Percentiles rank a stretch among this genome's conserved stretches.
phyloP scores from a whole-genome alignment of 768 basidiomycete genomes.

The Russula brevipes region DNA sequence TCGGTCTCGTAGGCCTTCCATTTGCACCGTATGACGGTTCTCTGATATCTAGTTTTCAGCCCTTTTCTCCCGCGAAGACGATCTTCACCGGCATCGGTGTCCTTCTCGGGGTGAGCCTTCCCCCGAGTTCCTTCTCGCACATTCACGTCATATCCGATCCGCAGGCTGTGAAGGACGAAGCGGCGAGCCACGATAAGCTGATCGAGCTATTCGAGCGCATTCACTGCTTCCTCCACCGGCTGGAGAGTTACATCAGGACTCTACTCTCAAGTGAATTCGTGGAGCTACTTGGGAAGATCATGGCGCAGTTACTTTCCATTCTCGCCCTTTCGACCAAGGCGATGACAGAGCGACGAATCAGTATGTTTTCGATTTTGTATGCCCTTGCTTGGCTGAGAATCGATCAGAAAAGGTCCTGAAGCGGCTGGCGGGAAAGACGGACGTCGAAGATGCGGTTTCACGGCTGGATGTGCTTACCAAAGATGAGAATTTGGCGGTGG shows the following conservation, averaged over 20 bases:
- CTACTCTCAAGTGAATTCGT: neutral
- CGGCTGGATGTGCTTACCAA: neutral
- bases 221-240: neutral
- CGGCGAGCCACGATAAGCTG: neutral
- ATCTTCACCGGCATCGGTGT: neutral
- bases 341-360: neutral
- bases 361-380: neutral
- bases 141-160: too few species aligned
- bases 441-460: neutral
- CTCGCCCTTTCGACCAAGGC: neutral
- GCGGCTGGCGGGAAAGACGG: neutral
- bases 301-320: neutral
- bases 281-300: neutral
- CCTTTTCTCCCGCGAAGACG: neutral
- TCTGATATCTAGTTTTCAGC: neutral
- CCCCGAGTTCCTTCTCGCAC: neutral
- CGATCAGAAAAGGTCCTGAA: neutral
- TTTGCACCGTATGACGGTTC: too few species aligned
- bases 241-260: neutral
- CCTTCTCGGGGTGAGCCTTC: neutral
- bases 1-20: too few species aligned
- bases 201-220: neutral
- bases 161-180: neutral
- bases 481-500: neutral
- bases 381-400: neutral